Evolutionary conservation across 179 eudicot genomes (phyloP).

Genomic region (Vitellaria paradoxa): DNA sequence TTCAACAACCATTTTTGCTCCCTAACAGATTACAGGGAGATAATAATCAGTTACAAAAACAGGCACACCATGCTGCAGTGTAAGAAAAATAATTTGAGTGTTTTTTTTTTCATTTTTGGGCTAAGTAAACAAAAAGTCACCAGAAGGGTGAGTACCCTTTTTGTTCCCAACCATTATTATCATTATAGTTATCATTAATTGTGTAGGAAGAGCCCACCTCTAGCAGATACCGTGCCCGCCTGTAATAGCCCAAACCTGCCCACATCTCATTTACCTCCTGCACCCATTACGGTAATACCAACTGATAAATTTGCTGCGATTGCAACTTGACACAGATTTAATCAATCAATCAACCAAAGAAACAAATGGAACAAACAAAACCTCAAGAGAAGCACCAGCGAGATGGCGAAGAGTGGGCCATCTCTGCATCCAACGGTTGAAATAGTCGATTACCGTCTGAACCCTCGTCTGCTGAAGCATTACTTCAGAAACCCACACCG

Average conservation of each 20-base stretch:
- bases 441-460: conserved; percentile 75
- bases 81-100: neutral
- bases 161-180: neutral
- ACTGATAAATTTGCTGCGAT: neutral
- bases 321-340: neutral
- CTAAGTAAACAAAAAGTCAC: too few species aligned
- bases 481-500: conserved; percentile 95
- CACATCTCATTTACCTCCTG: conserved; percentile 99
- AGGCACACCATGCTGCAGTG: neutral
- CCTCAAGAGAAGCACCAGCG: conserved; percentile 82
- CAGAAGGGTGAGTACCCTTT: too few species aligned
- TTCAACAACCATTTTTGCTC: conserved; percentile 74
- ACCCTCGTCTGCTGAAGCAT: conserved; percentile 98
- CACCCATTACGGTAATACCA: conserved; percentile 12
- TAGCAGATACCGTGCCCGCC: conserved; percentile 78
- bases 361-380: conserved; percentile 7
- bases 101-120: neutral
- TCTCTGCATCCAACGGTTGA: conserved; percentile 74
- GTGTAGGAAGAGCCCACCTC: conserved; percentile 44
- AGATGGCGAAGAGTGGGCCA: conserved; percentile 81
- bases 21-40: conserved; percentile 34
- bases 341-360: neutral
- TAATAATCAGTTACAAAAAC: conserved; percentile 8
- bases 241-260: conserved; percentile 97
- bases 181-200: neutral